Percentiles rank a stretch among this genome's conserved stretches.
phyloP scores from a whole-genome alignment of 176 grass and related monocot genomes.

The Otatea glauca region DNA sequence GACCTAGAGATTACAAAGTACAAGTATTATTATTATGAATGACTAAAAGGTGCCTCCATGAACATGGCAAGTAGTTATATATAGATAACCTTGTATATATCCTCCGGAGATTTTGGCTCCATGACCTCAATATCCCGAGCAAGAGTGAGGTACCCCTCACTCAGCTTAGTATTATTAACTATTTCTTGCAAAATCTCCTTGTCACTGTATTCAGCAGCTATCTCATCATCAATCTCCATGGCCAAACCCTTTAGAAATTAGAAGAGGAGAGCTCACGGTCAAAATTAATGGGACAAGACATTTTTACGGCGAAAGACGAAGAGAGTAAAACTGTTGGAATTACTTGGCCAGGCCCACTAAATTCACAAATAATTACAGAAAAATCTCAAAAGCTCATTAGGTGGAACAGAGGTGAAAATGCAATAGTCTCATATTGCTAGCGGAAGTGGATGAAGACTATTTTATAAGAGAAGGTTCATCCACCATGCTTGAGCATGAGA shows the following conservation, averaged over 20 bases:
- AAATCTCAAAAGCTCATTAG: too few relatives aligned
- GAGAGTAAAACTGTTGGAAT: too few relatives aligned
- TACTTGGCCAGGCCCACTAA: too few relatives aligned
- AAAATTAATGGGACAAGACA: neutral
- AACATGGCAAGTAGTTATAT: constrained; percentile 26
- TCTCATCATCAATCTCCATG: constrained; percentile 88
- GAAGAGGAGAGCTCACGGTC: constrained; percentile 7
- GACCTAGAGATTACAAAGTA: constrained; percentile 59
- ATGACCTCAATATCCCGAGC: constrained; percentile 99
- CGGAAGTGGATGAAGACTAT: too few relatives aligned
- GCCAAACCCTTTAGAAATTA: constrained; percentile 65
- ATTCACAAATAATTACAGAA: too few relatives aligned
- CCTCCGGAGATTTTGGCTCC: too few relatives aligned
- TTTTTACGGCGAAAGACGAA: neutral
- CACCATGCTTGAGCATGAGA: too few relatives aligned
- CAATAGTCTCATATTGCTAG: too few relatives aligned
- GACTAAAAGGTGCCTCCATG: constrained; percentile 24
- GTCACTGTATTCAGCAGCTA: constrained; percentile 83
- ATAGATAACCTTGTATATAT: constrained; percentile 88
- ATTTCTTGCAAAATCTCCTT: constrained; percentile 87
- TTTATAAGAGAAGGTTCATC: too few relatives aligned
- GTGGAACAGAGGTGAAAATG: too few relatives aligned
- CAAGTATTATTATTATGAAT: constrained; percentile 26
- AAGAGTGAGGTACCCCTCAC: constrained; percentile 90
- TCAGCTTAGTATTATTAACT: too few relatives aligned